A percentile compares a stretch with the other conserved stretches of the same genome.
phyloP scores from a whole-genome alignment of 2,329 filamentous ascomycete genomes.

The Botryotinia narcissicola region DNA sequence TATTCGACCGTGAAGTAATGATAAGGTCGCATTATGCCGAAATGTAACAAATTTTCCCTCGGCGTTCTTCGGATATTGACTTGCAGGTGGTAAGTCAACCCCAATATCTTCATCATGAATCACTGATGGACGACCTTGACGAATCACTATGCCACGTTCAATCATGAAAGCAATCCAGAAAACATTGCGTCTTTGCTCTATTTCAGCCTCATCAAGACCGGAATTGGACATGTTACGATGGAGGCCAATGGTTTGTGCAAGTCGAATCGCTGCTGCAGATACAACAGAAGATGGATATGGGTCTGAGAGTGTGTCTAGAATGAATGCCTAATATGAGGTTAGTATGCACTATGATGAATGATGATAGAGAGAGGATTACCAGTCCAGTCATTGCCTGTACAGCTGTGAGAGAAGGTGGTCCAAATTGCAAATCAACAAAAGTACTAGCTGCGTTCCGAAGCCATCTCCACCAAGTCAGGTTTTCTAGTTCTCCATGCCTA shows the following conservation, averaged over 20 bases:
- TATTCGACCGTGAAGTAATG: conserved; percentile 30
- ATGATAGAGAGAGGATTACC: conserved; percentile 14
- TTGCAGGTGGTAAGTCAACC: conserved; percentile 29
- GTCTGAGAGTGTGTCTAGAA: conserved; percentile 25
- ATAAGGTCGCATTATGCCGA: conserved; percentile 23
- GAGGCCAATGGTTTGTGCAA: conserved; percentile 31
- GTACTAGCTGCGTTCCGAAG: conserved; percentile 27
- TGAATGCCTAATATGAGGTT: conserved; percentile 16
- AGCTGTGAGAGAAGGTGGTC: conserved; percentile 27
- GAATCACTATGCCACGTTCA: conserved; percentile 27
- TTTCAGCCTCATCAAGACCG: conserved; percentile 23
- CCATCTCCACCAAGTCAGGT: conserved; percentile 4
- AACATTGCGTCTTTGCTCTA: conserved; percentile 31
- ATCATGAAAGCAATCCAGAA: conserved; percentile 32
- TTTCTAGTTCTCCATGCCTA: background rate
- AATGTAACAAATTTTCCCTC: conserved; percentile 27
- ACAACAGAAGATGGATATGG: conserved; percentile 28
- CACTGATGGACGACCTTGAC: conserved; percentile 30
- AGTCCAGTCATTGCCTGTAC: conserved; percentile 30
- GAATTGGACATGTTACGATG: conserved; percentile 28
- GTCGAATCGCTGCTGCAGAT: conserved; percentile 23
- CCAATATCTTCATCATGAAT: conserved; percentile 34
- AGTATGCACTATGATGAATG: background rate
- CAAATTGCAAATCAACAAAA: conserved; percentile 30
- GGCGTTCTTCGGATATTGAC: conserved; percentile 18